A percentile compares a stretch with the other conserved stretches of the same genome.
Conservation (phyloP, 768 basidiomycete genomes). For the Russula earlei region DNA sequence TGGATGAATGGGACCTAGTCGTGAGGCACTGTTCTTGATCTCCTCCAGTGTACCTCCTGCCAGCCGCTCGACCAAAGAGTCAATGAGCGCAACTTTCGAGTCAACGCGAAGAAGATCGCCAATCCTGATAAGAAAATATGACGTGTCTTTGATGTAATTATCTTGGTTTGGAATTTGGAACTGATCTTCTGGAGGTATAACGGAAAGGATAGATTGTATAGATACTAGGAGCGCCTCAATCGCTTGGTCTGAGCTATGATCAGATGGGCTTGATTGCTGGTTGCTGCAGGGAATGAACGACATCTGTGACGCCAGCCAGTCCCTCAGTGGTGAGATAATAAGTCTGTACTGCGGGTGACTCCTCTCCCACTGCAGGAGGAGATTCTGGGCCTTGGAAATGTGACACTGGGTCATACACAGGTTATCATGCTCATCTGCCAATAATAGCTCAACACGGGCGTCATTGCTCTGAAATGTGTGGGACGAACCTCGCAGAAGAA, state of each 20-base stretch:
- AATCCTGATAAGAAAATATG: constrained; percentile 35
- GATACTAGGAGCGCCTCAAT: constrained; percentile 57
- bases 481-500: constrained; percentile 12
- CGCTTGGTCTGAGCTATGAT: constrained; percentile 31
- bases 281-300: neutral
- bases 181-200: constrained; percentile 27
- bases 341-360: constrained; percentile 23
- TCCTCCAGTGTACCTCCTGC: constrained; percentile 27
- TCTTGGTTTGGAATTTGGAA: constrained; percentile 30
- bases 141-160: constrained; percentile 44
- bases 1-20: constrained; percentile 71
- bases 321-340: constrained; percentile 27
- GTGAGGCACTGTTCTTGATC: constrained; percentile 31
- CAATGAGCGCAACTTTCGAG: constrained; percentile 34
- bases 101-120: constrained; percentile 42
- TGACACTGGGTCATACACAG: constrained; percentile 5
- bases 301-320: constrained; percentile 24
- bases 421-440: constrained; percentile 10
- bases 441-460: neutral
- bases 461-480: neutral
- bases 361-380: constrained; percentile 10
- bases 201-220: constrained; percentile 49
- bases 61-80: constrained; percentile 33
- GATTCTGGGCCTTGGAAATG: neutral
- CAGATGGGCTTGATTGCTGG: neutral